phyloP scores from a whole-genome alignment of 805 yeast genomes.

The Ogataea henricii region DNA sequence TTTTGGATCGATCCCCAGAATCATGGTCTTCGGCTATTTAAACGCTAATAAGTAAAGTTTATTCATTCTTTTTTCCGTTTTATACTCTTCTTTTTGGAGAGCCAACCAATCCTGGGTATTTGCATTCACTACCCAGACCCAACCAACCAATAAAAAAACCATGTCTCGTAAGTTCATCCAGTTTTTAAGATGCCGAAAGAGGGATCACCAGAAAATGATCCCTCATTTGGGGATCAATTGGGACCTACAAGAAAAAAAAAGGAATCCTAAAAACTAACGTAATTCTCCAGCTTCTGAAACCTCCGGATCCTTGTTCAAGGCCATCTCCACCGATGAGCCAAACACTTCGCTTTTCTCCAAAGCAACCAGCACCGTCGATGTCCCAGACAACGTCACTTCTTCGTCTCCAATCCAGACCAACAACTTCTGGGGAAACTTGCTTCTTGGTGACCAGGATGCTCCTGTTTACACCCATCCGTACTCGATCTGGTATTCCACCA shows the following conservation, averaged over 20 bases:
- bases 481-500: slow-evolving; percentile 61
- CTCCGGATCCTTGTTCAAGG: slow-evolving; percentile 41
- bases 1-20: not conserved
- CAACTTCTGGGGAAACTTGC: slow-evolving; percentile 71
- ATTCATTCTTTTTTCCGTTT: not conserved
- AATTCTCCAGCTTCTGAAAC: slow-evolving; percentile 22
- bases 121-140: slow-evolving; percentile 10
- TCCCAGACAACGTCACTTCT: slow-evolving; percentile 27
- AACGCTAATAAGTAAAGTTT: slow-evolving; percentile 1
- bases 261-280: not conserved
- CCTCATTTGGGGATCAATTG: not conserved
- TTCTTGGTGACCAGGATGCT: slow-evolving; percentile 60
- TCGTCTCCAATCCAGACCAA: slow-evolving; percentile 58
- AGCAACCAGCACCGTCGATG: slow-evolving; percentile 27
- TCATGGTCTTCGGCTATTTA: not conserved
- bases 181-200: too few relatives aligned
- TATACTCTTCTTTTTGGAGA: not conserved
- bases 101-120: not conserved
- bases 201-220: not conserved
- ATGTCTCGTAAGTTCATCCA: slow-evolving; percentile 9
- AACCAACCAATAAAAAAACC: slow-evolving; percentile 7
- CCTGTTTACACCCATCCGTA: slow-evolving; percentile 81
- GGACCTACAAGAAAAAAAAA: not conserved
- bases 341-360: slow-evolving; percentile 40
- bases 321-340: slow-evolving; percentile 48